phyloP scores from a whole-genome alignment of 2,329 filamentous ascomycete genomes.

The Pseudopithomyces maydicus region DNA sequence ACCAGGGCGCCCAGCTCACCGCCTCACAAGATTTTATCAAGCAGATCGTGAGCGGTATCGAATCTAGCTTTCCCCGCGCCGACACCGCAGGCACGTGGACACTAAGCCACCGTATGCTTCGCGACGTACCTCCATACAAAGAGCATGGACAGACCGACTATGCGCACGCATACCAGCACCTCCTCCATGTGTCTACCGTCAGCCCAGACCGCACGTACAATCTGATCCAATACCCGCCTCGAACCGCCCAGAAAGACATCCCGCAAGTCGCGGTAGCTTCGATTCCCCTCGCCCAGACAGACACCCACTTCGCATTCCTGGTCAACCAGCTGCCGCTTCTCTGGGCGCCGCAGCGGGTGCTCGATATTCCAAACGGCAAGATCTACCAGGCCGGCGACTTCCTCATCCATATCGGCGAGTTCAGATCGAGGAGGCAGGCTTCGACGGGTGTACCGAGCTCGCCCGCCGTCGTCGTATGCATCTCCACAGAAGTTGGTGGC shows the following conservation, averaged over 20 bases:
- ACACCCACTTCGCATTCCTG: conserved; percentile 24
- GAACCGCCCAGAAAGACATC: not conserved
- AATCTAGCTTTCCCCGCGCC: conserved; percentile 29
- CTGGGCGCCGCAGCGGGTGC: conserved; percentile 32
- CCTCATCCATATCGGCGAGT: conserved; percentile 33
- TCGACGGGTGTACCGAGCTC: conserved; percentile 21
- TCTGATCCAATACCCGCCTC: conserved; percentile 25
- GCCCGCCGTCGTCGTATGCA: conserved; percentile 36
- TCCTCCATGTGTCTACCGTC: conserved; percentile 33
- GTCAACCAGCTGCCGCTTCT: conserved; percentile 29
- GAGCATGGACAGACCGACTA: conserved; percentile 21
- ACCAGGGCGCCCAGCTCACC: conserved; percentile 27
- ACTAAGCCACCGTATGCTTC: conserved; percentile 40
- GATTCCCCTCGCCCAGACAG: conserved; percentile 30
- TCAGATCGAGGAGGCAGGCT: conserved; percentile 27
- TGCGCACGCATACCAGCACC: conserved; percentile 34
- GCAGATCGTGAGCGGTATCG: conserved; percentile 32
- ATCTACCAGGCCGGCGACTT: conserved; percentile 29
- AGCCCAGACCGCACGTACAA: conserved; percentile 26
- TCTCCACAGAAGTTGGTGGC: conserved; percentile 22
- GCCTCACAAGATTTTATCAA: conserved; percentile 25
- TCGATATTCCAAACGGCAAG: conserved; percentile 25
- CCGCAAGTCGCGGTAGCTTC: conserved; percentile 20
- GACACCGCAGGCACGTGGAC: conserved; percentile 27
- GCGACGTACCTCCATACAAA: conserved; percentile 30